Conservation (phyloP, 768 basidiomycete genomes). For the Scleroderma citrinum region DNA sequence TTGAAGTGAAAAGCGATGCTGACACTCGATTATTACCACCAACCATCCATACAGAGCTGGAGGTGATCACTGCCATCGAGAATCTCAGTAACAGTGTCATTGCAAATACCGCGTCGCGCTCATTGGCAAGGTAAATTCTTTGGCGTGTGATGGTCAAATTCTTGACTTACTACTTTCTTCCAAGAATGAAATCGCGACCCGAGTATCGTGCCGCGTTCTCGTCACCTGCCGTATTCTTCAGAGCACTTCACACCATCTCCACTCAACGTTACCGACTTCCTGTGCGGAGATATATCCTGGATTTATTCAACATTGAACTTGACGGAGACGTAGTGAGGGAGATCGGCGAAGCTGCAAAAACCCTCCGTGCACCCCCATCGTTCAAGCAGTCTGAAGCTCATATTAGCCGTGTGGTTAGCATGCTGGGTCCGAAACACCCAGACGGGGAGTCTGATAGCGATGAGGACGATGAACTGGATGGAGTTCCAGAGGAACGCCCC, state of each 20-base stretch:
- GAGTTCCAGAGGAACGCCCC: conserved; percentile 32
- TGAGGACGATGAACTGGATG: conserved; percentile 46
- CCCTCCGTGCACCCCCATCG: conserved; percentile 43
- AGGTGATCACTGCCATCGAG: conserved; percentile 84
- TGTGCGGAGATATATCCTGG: conserved; percentile 87
- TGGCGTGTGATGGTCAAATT: not conserved
- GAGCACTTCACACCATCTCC: conserved; percentile 83
- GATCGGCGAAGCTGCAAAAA: conserved; percentile 46
- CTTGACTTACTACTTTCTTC: conserved; percentile 1
- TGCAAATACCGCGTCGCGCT: conserved; percentile 88
- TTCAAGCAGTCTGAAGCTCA: conserved; percentile 40
- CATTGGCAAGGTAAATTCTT: conserved; percentile 68
- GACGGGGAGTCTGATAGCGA: conserved; percentile 56
- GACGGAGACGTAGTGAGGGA: conserved; percentile 53
- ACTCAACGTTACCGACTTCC: conserved; percentile 87
- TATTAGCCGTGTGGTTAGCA: conserved; percentile 48
- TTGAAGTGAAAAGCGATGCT: conserved; percentile 26
- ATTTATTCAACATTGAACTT: conserved; percentile 84
- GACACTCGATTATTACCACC: conserved; percentile 57
- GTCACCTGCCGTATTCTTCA: conserved; percentile 74
- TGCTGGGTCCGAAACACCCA: conserved; percentile 52
- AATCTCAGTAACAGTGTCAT: conserved; percentile 95
- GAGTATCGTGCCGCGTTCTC: conserved; percentile 73
- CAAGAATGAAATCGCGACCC: conserved; percentile 70
- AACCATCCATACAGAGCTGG: conserved; percentile 63